Conservation (phyloP, 257 asterid genomes). For the Solanum habrochaites region DNA sequence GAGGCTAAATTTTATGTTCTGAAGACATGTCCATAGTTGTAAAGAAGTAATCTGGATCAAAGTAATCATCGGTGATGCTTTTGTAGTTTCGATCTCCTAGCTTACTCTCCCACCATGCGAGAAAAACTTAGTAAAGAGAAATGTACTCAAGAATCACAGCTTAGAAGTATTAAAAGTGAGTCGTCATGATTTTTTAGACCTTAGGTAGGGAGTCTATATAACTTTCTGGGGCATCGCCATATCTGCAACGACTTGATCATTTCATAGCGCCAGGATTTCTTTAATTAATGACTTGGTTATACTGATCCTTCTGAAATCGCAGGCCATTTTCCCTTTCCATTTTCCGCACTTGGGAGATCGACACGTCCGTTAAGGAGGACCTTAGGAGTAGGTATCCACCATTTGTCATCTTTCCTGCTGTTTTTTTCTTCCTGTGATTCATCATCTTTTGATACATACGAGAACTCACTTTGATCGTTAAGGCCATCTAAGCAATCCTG, state of each 20-base stretch:
- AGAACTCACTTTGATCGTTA: slow-evolving; percentile 60
- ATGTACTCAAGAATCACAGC: not conserved
- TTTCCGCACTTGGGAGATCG: too few relatives aligned
- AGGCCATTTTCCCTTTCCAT: too few relatives aligned
- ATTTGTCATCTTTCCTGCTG: slow-evolving; percentile 43
- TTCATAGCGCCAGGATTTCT: slow-evolving; percentile 89
- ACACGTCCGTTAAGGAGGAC: slow-evolving; percentile 62
- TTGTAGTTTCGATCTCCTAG: slow-evolving; percentile 80
- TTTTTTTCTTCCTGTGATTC: slow-evolving; percentile 21
- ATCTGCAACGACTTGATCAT: slow-evolving; percentile 65
- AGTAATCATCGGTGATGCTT: slow-evolving; percentile 65
- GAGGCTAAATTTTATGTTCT: slow-evolving; percentile 81
- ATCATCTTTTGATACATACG: slow-evolving; percentile 34
- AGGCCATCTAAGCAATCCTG: slow-evolving; percentile 93
- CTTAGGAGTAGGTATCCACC: slow-evolving; percentile 94
- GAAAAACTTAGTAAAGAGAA: not conserved
- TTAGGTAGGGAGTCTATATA: slow-evolving; percentile 84
- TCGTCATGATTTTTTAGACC: slow-evolving; percentile 28
- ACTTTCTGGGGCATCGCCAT: slow-evolving; percentile 75
- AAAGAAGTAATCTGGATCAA: slow-evolving; percentile 60
- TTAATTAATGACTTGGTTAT: slow-evolving; percentile 79
- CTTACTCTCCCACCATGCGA: slow-evolving; percentile 92
- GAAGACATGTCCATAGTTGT: slow-evolving; percentile 51
- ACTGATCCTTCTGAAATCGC: slow-evolving; percentile 73
- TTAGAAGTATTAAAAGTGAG: not conserved